Evolutionary conservation across 441 rosid species (phyloP).

Genomic region (Dalechampia spathulata): DNA sequence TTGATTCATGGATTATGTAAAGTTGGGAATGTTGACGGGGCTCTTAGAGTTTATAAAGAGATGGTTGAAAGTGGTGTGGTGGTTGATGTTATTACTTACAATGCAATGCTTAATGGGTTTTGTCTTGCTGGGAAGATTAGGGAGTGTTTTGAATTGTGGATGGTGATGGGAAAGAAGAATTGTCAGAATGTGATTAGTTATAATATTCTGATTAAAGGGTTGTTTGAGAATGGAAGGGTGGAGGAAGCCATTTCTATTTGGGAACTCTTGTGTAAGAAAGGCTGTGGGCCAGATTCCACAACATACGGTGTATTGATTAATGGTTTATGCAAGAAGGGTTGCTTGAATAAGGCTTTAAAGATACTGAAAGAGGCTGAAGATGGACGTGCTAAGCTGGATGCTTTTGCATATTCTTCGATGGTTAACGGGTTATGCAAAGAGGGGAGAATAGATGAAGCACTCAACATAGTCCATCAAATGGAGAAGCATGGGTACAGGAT

Average conservation of each 20-base stretch:
- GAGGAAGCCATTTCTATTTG: constrained; percentile 57
- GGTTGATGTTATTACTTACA: constrained; percentile 63
- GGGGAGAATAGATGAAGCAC: constrained; percentile 60
- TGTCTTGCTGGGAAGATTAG: constrained; percentile 46
- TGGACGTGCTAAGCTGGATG: constrained; percentile 40
- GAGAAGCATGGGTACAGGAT: constrained; percentile 37
- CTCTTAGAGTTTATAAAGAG: constrained; percentile 54
- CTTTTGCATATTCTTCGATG: constrained; percentile 61
- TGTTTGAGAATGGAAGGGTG: constrained; percentile 53
- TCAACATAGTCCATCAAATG: constrained; percentile 38
- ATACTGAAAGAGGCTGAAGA: constrained; percentile 52
- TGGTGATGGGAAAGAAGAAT: constrained; percentile 54
- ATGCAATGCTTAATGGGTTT: constrained; percentile 72
- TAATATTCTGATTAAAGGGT: constrained; percentile 62
- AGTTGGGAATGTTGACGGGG: constrained; percentile 56
- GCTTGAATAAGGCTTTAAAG: constrained; percentile 56
- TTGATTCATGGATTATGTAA: constrained; percentile 59
- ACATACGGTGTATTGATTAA: constrained; percentile 60
- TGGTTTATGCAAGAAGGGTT: constrained; percentile 81
- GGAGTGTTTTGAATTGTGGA: constrained; percentile 73
- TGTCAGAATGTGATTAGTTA: constrained; percentile 52
- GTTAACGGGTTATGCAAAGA: constrained; percentile 66
- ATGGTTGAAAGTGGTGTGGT: constrained; percentile 42
- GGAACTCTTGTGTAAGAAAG: constrained; percentile 49
- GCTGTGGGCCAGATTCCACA: constrained; percentile 42